These are phyloP conservation scores for Candida incommunis DNA, from an alignment of 805 yeast species.

Conservation along the genomic window DNA sequence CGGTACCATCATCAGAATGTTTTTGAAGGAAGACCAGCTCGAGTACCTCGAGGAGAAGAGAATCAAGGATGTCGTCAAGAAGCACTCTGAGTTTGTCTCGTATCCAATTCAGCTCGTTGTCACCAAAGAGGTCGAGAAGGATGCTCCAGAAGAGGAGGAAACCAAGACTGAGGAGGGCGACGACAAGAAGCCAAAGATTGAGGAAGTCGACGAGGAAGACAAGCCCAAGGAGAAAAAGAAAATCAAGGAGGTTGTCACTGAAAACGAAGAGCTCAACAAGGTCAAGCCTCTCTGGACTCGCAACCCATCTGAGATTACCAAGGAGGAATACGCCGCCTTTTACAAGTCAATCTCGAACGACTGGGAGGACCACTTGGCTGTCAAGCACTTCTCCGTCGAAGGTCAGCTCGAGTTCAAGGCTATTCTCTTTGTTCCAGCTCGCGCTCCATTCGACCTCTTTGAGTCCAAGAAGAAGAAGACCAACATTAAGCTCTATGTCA, in stretches of 20 bases:
- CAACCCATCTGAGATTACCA: constrained; percentile 92
- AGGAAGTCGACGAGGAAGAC: constrained; percentile 62
- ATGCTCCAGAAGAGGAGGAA: constrained; percentile 73
- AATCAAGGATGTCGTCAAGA: constrained; percentile 97
- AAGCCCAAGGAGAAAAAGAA: constrained; percentile 73
- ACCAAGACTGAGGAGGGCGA: constrained; percentile 41
- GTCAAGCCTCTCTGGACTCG: constrained; percentile 99
- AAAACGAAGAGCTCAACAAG: constrained; percentile 96
- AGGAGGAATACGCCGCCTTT: constrained; percentile 98
- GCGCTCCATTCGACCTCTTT: constrained; percentile 98
- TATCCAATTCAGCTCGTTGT: constrained; percentile 98
- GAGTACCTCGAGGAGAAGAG: constrained; percentile 99
- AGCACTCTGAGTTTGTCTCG: constrained; percentile 98
- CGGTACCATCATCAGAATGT: constrained; percentile 91
- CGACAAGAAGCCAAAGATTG: constrained; percentile 58
- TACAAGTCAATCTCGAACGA: constrained; percentile 98
- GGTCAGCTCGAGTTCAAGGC: constrained; percentile 99
- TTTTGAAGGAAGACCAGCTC: constrained; percentile 96
- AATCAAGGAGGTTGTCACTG: constrained; percentile 84
- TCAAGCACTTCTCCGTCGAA: constrained; percentile 98
- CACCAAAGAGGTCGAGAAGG: constrained; percentile 98
- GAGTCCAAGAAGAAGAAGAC: constrained; percentile 98
- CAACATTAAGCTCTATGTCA: constrained; percentile 96
- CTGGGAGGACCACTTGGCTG: constrained; percentile 99
- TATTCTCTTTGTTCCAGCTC: constrained; percentile 91